phyloP scores from a whole-genome alignment of 176 grass and related monocot genomes.

The Oryza meyeriana region DNA sequence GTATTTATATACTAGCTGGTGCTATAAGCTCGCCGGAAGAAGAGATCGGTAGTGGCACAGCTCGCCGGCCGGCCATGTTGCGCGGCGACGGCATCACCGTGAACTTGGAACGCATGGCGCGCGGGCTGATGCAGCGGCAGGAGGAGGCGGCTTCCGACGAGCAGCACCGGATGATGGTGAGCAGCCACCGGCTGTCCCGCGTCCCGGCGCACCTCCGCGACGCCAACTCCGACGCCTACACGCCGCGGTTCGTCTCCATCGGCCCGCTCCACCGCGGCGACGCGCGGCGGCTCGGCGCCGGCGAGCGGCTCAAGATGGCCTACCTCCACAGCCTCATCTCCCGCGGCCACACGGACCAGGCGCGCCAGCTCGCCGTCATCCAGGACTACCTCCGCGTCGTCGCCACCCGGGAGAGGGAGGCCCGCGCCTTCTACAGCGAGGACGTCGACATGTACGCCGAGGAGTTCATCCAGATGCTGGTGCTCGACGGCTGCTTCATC shows the following conservation, averaged over 20 bases:
- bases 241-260: slow-evolving; percentile 44
- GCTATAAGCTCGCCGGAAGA: too few relatives aligned
- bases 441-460: background rate
- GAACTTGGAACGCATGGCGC: slow-evolving; percentile 34
- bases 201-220: slow-evolving; percentile 32
- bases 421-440: slow-evolving; percentile 40
- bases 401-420: slow-evolving; percentile 29
- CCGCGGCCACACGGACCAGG: slow-evolving; percentile 28
- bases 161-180: slow-evolving; percentile 24
- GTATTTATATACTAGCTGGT: background rate
- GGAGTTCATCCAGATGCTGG: slow-evolving; percentile 33
- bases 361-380: slow-evolving; percentile 20
- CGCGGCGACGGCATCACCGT: slow-evolving; percentile 30
- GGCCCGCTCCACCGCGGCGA: slow-evolving; percentile 41
- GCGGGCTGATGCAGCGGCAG: slow-evolving; percentile 22
- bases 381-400: slow-evolving; percentile 35
- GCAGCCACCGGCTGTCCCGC: slow-evolving; percentile 16
- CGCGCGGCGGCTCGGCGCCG: background rate
- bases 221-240: slow-evolving; percentile 19
- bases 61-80: background rate
- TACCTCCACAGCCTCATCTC: slow-evolving; percentile 55
- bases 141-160: slow-evolving; percentile 25
- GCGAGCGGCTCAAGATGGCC: slow-evolving; percentile 28
- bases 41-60: background rate
- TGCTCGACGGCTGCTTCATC: slow-evolving; percentile 59